These are phyloP conservation scores for Aspergillus biplanus DNA, from an alignment of 495 filamentous ascomycete species.

Conservation along the genomic window DNA sequence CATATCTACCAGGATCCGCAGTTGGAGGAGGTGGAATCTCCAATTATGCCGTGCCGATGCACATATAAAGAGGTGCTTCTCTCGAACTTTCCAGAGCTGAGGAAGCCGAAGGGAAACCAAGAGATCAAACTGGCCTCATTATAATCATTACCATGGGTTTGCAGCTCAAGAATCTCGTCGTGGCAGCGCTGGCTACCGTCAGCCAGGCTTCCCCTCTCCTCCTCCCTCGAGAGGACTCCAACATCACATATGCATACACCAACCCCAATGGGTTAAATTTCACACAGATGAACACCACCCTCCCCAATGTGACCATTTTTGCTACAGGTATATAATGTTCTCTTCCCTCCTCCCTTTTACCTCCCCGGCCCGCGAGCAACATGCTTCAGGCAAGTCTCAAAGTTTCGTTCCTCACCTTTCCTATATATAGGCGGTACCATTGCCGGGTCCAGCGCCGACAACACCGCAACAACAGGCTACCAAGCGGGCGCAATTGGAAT, in stretches of 20 bases:
- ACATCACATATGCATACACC: constrained; percentile 33
- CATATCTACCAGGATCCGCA: background rate
- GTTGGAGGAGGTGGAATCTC: background rate
- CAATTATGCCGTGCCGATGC: background rate
- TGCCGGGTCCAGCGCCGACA: constrained; percentile 43
- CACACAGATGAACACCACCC: constrained; percentile 45
- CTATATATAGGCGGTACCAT: constrained; percentile 46
- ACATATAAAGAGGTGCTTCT: constrained; percentile 9
- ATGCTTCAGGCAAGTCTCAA: background rate
- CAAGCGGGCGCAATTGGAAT: constrained; percentile 48
- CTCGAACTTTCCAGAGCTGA: background rate
- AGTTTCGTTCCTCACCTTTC: background rate
- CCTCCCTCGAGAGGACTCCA: constrained; percentile 22
- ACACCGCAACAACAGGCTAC: constrained; percentile 53
- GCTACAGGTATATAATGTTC: constrained; percentile 38
- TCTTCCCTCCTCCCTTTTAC: background rate
- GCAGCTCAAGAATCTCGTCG: constrained; percentile 23
- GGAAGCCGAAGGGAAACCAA: background rate
- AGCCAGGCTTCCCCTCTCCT: constrained; percentile 36
- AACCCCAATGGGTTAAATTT: constrained; percentile 40
- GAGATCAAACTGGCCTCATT: background rate
- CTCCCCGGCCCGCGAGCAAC: too few species aligned
- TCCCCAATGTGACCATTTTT: constrained; percentile 56
- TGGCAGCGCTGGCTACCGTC: constrained; percentile 28
- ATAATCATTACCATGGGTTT: constrained; percentile 19